Evolutionary conservation across 139 green algal genomes (phyloP), one percentile per base, ranked within the genome.

Genomic region (Choricystis sp.): DNA sequence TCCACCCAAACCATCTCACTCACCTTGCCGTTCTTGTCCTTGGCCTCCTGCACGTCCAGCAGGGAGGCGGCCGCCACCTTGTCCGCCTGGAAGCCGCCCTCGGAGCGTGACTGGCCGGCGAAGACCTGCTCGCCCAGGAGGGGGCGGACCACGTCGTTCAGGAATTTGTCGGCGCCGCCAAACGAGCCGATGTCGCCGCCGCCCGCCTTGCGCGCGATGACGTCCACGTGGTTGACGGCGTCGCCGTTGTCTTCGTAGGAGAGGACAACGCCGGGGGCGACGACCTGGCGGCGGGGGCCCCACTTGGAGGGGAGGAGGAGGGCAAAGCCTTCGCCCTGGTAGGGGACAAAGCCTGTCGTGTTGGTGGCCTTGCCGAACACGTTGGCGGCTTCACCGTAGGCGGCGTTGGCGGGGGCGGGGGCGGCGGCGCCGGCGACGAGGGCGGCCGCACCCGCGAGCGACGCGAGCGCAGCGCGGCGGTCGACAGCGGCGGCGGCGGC

Each of bases 211-310:
- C 83, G 67, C 26, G 65, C 70, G 29, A 94, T 78, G 23, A 99
- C 84, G 20, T 78, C 30, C 49, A 95, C 27, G 80, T 97, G 94
- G 85, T 91, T 94, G 28, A 91, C 84, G 49, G 81, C 78, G 59
- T 96, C 88, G 69, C 77, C 80, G 84, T 97, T 98, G 85, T 98
- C 92, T 83, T 97, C 88, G 69, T 94, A 95, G 57, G 82, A 88
- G 75, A 26, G 52, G 9, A 67, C 69, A 20, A 77, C 60, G 64
- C 78, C 79, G 19, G 73, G 71, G 86, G 86, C 93, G 65, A 95
- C 88, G n/a, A 66, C 62, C 84, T 99, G 89, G 77, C 86, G 91
- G 72, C 74, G 85, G 55, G 93, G 89, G 83, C 96, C 96, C 89
- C 88, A 98, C 85, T 94, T 96, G 73, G 79, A 73, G 57, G 93